Percentiles rank a stretch among this genome's conserved stretches.
Evolutionary conservation across 768 basidiomycete genomes (phyloP).

Genomic region (Lactarius sp.): DNA sequence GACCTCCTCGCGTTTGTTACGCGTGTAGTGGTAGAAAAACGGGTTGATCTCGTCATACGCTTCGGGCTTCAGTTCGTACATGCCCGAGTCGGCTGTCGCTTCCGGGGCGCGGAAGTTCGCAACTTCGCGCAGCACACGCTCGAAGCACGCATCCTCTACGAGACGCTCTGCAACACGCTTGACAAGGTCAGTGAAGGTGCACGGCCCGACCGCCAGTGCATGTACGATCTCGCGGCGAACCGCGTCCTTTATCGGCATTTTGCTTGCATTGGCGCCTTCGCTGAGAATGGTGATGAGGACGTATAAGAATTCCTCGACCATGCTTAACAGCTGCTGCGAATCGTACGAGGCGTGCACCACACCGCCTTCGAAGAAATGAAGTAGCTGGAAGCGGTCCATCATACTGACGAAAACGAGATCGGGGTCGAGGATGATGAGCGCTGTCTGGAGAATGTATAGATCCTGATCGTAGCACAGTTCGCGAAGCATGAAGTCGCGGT

Average conservation of each 20-base stretch:
- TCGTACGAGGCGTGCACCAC: slow-evolving; percentile 61
- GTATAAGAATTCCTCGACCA: slow-evolving; percentile 91
- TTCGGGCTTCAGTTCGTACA: slow-evolving; percentile 86
- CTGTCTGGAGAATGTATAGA: slow-evolving; percentile 82
- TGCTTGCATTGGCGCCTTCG: slow-evolving; percentile 71
- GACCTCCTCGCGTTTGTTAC: slow-evolving; percentile 91
- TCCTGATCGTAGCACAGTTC: slow-evolving; percentile 98
- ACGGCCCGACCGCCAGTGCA: slow-evolving; percentile 80
- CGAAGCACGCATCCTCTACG: slow-evolving; percentile 79
- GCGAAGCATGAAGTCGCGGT: slow-evolving; percentile 92
- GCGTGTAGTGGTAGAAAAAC: slow-evolving; percentile 92
- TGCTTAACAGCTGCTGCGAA: slow-evolving; percentile 62
- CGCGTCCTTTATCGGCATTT: slow-evolving; percentile 55
- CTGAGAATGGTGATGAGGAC: slow-evolving; percentile 82
- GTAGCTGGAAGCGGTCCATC: slow-evolving; percentile 83
- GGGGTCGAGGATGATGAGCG: slow-evolving; percentile 73
- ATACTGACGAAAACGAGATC: slow-evolving; percentile 77
- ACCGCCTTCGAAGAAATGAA: slow-evolving; percentile 70
- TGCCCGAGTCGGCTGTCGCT: slow-evolving; percentile 67
- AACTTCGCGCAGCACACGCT: slow-evolving; percentile 70
- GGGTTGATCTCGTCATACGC: slow-evolving; percentile 86
- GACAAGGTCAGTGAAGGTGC: slow-evolving; percentile 84
- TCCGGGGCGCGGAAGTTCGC: slow-evolving; percentile 82
- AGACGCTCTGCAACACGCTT: slow-evolving; percentile 89
- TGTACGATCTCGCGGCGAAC: slow-evolving; percentile 87